phyloP scores from a whole-genome alignment of 1,284 basidiomycete species.

The Wallemia mellicola region DNA sequence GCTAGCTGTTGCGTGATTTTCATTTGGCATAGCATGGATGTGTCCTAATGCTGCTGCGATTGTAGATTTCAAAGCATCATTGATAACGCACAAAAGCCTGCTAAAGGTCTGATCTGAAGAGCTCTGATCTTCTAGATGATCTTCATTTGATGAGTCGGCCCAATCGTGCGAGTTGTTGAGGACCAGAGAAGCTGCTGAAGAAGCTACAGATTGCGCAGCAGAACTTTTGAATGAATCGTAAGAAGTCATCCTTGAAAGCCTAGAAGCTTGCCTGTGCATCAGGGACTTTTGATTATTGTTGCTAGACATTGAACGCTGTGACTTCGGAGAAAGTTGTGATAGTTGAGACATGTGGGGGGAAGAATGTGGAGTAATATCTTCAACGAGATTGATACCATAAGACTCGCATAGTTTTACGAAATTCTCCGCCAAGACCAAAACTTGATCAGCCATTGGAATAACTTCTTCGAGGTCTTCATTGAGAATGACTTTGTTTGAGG shows the following conservation, averaged over 20 bases:
- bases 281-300: background rate
- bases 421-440: slow-evolving; percentile 15
- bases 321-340: background rate
- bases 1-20: background rate
- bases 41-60: background rate
- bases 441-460: slow-evolving; percentile 38
- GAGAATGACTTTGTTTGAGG: slow-evolving; percentile 12
- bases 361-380: background rate
- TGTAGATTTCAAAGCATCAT: background rate
- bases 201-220: background rate
- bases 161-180: background rate
- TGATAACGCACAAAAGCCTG: background rate
- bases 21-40: background rate
- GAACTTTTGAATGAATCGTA: background rate
- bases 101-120: background rate
- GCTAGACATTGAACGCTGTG: background rate
- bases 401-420: slow-evolving; percentile 20
- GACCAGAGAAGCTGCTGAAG: background rate
- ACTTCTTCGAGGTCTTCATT: slow-evolving; percentile 31
- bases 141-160: background rate
- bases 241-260: background rate
- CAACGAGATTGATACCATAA: slow-evolving; percentile 35
- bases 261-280: background rate
- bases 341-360: background rate
- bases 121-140: background rate